Evolutionary conservation across 1,284 basidiomycete genomes (phyloP).

Genomic region (Veloboletus limbatus): DNA sequence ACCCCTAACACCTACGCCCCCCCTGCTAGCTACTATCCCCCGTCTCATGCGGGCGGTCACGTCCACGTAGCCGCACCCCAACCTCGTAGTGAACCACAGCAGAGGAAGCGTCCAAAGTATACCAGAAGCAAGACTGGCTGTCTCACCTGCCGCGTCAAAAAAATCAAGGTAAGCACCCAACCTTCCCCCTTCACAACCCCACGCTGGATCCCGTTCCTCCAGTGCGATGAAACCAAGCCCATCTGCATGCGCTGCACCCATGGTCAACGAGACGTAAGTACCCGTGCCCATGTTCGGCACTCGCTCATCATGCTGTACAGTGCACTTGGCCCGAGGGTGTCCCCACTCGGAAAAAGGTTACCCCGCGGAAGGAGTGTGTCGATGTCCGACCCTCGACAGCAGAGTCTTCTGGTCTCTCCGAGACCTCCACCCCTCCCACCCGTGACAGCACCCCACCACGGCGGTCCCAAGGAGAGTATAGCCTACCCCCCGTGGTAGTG

Average conservation of each 20-base stretch:
- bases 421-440: constrained; percentile 61
- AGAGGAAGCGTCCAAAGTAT: constrained; percentile 80
- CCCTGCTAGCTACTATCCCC: constrained; percentile 45
- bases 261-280: constrained; percentile 67
- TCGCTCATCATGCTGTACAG: constrained; percentile 37
- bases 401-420: constrained; percentile 58
- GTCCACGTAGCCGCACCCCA: constrained; percentile 48
- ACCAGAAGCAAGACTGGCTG: constrained; percentile 84
- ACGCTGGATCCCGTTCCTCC: constrained; percentile 15
- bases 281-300: constrained; percentile 7
- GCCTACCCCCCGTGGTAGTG: constrained; percentile 47
- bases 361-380: constrained; percentile 44
- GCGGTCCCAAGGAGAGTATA: constrained; percentile 45
- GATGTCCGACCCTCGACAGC: constrained; percentile 63
- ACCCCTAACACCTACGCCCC: constrained; percentile 46
- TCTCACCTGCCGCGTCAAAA: constrained; percentile 80
- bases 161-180: constrained; percentile 67
- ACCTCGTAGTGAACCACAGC: constrained; percentile 47
- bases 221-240: constrained; percentile 84
- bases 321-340: constrained; percentile 81
- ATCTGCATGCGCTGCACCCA: constrained; percentile 76
- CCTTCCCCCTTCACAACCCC: constrained; percentile 5
- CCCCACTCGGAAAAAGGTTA: constrained; percentile 56
- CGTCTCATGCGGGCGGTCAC: constrained; percentile 38
- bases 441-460: constrained; percentile 60